Percentiles rank a stretch among this genome's conserved stretches.
Conservation (phyloP, 768 basidiomycete genomes). For the Amanita pallidorosea region DNA sequence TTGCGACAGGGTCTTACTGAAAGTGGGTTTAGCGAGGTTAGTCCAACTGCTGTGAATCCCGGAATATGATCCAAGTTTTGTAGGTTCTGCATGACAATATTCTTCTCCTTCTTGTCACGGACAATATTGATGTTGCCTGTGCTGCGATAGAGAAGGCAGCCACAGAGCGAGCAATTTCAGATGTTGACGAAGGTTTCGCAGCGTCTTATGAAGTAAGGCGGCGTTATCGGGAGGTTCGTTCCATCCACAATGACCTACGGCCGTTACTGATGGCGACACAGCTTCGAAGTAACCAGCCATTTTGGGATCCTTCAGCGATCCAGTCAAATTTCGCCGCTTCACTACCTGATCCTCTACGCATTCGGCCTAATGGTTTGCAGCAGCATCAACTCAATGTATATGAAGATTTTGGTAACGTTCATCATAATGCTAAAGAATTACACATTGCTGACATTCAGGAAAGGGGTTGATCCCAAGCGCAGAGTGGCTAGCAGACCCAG, state of each 20-base stretch:
- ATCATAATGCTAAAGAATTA: conserved; percentile 1
- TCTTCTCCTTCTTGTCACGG: conserved; percentile 68
- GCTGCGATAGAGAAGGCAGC: conserved; percentile 94
- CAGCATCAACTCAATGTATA: conserved; percentile 81
- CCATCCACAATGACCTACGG: neutral
- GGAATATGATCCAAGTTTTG: conserved; percentile 32
- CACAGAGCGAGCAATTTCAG: conserved; percentile 88
- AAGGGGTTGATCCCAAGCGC: conserved; percentile 41
- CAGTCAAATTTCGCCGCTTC: conserved; percentile 56
- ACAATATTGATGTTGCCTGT: conserved; percentile 91
- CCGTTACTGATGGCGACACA: conserved; percentile 14
- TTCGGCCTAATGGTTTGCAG: conserved; percentile 76
- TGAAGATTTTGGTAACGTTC: conserved; percentile 75
- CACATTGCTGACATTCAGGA: neutral
- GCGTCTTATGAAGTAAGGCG: conserved; percentile 75
- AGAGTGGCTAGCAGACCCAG: conserved; percentile 53
- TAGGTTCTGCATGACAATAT: conserved; percentile 62
- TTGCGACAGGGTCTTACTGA: conserved; percentile 76
- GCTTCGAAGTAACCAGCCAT: conserved; percentile 62
- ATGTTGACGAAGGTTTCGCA: conserved; percentile 86
- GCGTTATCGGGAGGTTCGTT: conserved; percentile 73
- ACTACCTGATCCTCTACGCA: conserved; percentile 82
- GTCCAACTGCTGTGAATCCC: neutral
- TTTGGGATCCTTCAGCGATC: conserved; percentile 81
- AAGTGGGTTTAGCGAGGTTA: conserved; percentile 82